Base-by-base conservation (phyloP, 768 basidiomycete genomes). In the Lactarius hengduanensis region DNA sequence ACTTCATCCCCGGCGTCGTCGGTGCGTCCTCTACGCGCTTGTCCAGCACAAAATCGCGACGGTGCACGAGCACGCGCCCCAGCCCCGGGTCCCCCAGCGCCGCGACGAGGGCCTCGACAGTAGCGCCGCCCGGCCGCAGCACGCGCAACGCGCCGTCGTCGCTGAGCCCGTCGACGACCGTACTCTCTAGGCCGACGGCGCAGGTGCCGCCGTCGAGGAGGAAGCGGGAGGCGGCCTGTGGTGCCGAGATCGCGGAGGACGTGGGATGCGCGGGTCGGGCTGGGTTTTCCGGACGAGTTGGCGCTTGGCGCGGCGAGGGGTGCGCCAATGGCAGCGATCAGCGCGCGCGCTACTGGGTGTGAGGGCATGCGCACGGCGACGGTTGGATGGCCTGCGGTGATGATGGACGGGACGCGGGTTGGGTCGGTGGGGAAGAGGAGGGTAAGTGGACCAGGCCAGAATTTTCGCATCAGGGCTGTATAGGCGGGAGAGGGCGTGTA, bases 1-100 rank as follows among this genome's bases (percentile, higher is more conserved):
- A 99, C 78, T 99, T 99, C 96, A 98, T 97, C 38, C 97, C 97
- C 2, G 97, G 97, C 0, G 97, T 98, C 9, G 94, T 94, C 10
- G 97, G 97, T 0, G 87, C 84, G 45, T 81, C 80, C 74, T 94
- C 92, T 64, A 91, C 79, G n/a, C 76, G 76, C 45, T 84, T 80
- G 72, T 91, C 91, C 38, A 67, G 62, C 18, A 78, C 71, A 73
- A 88, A 96, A 75, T 96, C 92, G 15, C 92, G 84, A 61, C 83
- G 81, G 74, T 94, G 90, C 15, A 94, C 92, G 62, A 94, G 80
- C 34, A 94, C 89, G 18, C 77, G 73, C 65, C 54, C 69, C 62
- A 36, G 75, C 75, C 55, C 74, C 64, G 71, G 82, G 76, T 67
- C 76, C 75, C 66, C 75, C 9, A 74, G 75, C 63, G 95, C 77